phyloP scores from a whole-genome alignment of 495 filamentous ascomycete species.

The Tuber umbilicatum region DNA sequence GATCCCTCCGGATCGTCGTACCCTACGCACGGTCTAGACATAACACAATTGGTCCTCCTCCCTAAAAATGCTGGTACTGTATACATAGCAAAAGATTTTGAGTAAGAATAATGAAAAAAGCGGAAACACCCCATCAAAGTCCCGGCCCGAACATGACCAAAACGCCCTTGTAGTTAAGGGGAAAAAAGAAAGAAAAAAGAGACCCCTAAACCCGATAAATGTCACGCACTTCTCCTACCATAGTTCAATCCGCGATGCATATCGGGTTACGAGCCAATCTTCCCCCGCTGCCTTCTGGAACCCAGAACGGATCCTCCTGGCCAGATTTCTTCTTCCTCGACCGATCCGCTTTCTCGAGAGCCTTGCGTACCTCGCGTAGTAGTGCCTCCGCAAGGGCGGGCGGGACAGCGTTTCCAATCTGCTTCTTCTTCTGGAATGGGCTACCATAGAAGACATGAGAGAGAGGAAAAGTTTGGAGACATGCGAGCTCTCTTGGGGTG shows the following conservation, averaged over 20 bases:
- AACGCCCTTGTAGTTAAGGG: not conserved
- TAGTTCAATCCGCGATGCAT: not conserved
- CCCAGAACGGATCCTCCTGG: not conserved
- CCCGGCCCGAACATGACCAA: not conserved
- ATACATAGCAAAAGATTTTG: not conserved
- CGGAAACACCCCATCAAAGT: not conserved
- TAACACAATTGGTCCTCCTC: not conserved
- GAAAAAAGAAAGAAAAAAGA: not conserved
- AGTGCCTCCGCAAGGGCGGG: constrained; percentile 56
- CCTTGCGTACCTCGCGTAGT: constrained; percentile 53
- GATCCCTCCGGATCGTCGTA: not conserved
- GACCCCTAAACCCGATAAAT: not conserved
- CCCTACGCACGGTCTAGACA: not conserved
- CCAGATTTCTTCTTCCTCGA: constrained; percentile 23
- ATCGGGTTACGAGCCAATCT: not conserved
- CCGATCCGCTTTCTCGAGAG: constrained; percentile 55
- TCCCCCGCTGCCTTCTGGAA: not conserved
- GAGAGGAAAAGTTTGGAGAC: constrained; percentile 66
- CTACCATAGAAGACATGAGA: constrained; percentile 54
- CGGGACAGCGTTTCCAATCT: constrained; percentile 86
- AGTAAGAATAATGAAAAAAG: not conserved
- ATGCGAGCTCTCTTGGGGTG: constrained; percentile 66
- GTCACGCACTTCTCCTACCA: not conserved
- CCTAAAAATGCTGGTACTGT: not conserved
- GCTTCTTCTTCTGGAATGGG: constrained; percentile 50